Evolutionary conservation across 768 basidiomycete genomes (phyloP).

Genomic region (Boletus pseudo-olivaceus): DNA sequence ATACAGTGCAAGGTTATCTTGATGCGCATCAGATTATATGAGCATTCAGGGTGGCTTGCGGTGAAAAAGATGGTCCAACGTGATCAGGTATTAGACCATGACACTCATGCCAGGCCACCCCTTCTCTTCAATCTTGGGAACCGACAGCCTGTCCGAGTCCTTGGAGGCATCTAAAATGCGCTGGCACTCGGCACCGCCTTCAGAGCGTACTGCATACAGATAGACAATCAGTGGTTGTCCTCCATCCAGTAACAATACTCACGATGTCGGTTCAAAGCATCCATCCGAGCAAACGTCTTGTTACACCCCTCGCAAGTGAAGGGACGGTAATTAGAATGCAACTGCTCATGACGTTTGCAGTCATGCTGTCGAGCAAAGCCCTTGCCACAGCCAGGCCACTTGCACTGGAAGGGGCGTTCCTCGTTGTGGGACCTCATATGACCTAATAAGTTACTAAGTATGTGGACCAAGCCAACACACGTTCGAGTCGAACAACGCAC

Average conservation of each 20-base stretch:
- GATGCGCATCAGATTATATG: conserved; percentile 25
- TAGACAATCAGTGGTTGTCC: not conserved
- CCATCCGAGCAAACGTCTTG: conserved; percentile 92
- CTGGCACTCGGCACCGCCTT: conserved; percentile 77
- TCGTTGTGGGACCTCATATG: conserved; percentile 94
- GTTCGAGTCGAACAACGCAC: conserved; percentile 35
- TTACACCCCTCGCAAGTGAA: conserved; percentile 91
- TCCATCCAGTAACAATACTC: conserved; percentile 35
- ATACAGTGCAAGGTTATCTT: conserved; percentile 21
- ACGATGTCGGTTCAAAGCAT: conserved; percentile 92
- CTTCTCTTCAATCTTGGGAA: conserved; percentile 33
- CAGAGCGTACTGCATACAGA: conserved; percentile 58
- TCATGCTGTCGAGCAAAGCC: conserved; percentile 94
- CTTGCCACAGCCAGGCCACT: conserved; percentile 92
- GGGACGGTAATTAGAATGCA: conserved; percentile 90
- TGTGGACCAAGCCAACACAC: conserved; percentile 10
- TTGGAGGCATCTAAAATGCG: conserved; percentile 36
- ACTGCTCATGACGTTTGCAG: conserved; percentile 93
- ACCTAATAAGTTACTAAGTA: conserved; percentile 41
- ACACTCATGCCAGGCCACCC: conserved; percentile 31
- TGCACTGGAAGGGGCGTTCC: conserved; percentile 92
- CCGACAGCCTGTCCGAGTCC: conserved; percentile 19
- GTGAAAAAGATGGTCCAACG: conserved; percentile 3
- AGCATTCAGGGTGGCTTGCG: conserved; percentile 16
- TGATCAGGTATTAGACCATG: conserved; percentile 25